Base-by-base conservation (phyloP, 345 rosid species). In the Eucalyptus tenuipes region DNA sequence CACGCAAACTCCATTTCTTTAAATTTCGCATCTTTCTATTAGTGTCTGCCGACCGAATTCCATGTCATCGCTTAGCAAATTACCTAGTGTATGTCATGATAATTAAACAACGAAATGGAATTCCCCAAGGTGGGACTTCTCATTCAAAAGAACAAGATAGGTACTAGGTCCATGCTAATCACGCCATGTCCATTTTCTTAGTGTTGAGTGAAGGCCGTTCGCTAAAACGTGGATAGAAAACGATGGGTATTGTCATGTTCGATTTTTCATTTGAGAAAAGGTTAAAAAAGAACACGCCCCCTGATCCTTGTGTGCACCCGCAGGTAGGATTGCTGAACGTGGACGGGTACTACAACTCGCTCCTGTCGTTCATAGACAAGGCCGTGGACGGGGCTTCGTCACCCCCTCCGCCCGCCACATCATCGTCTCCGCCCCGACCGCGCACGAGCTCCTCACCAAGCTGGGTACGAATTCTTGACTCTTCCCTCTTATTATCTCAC, bases 371-470 rank as follows among this genome's bases (percentile, higher is more conserved):
- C 96, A 94, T 96, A 88, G 98, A 96, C 94, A 96, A 96, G 90
- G 98, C 98, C 12, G 97, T 96, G 7, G 98, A 95, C 22, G 98
- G 91, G 98, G 98, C 13, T 96, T 96, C 94, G 88, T 96, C 80
- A 89, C 94, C 10, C 95, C 96, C 31, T 93, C 97, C 81, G 98
- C 98, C 90, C 95, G 97, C 44, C 92, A 94, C 92, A 96, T 96
- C 71, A 94, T 96, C 88, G 95, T 96, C n/a, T 95, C 98, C 88
- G 95, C 98, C 92, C 94, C 91, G 55, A 93, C 94, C 75, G 95
- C 97, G 92, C 94, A 92, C 7, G 97, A 96, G 87, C 95, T 96
- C 86, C 94, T 96, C 93, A 91, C 90, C 93, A 93, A 93, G 92
- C 97, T 96, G 25, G 98, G 97, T 94, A 89, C n/a, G 40, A 33